phyloP scores from a whole-genome alignment of 352 stramenopile species.

The Pythium grandisporangium region DNA sequence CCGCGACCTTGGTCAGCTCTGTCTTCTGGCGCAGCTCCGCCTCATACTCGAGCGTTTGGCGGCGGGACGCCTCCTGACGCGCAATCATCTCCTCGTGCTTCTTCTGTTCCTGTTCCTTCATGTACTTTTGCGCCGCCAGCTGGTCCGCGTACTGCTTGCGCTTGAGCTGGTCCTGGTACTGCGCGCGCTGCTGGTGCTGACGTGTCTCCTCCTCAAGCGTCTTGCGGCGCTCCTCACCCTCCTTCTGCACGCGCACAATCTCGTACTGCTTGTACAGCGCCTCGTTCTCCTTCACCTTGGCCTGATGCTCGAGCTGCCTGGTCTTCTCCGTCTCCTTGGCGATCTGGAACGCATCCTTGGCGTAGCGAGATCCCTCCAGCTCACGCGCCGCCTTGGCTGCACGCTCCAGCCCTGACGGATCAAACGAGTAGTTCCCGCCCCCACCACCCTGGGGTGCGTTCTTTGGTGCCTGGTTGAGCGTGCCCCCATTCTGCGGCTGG shows the following conservation, averaged over 20 bases:
- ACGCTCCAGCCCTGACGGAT: slow-evolving; percentile 94
- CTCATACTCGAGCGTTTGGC: slow-evolving; percentile 97
- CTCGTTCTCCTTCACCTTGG: slow-evolving; percentile 89
- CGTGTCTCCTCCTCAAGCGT: slow-evolving; percentile 96
- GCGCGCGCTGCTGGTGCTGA: slow-evolving; percentile 93
- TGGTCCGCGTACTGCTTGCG: slow-evolving; percentile 98
- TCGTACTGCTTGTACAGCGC: slow-evolving; percentile 91
- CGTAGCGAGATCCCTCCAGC: slow-evolving; percentile 92
- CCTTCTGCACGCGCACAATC: slow-evolving; percentile 93
- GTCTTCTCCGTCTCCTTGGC: slow-evolving; percentile 94
- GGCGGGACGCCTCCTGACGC: slow-evolving; percentile 92
- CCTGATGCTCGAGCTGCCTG: slow-evolving; percentile 90
- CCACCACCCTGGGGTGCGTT: slow-evolving; percentile 18
- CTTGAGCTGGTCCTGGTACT: slow-evolving; percentile 99
- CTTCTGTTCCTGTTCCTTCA: slow-evolving; percentile 95
- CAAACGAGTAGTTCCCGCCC: slow-evolving; percentile 85
- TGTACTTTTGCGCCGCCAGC: slow-evolving; percentile 93
- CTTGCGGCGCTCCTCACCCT: slow-evolving; percentile 95
- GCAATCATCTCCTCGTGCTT: slow-evolving; percentile 98
- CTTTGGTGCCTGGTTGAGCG: no score
- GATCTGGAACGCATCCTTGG: slow-evolving; percentile 92
- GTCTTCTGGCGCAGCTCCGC: slow-evolving; percentile 91
- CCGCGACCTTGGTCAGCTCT: slow-evolving; percentile 93
- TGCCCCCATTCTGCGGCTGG: slow-evolving; percentile 26
- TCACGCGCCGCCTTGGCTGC: slow-evolving; percentile 97